Evolutionary conservation across 2,329 filamentous ascomycete species (phyloP).

Genomic region (Alternaria dauci): DNA sequence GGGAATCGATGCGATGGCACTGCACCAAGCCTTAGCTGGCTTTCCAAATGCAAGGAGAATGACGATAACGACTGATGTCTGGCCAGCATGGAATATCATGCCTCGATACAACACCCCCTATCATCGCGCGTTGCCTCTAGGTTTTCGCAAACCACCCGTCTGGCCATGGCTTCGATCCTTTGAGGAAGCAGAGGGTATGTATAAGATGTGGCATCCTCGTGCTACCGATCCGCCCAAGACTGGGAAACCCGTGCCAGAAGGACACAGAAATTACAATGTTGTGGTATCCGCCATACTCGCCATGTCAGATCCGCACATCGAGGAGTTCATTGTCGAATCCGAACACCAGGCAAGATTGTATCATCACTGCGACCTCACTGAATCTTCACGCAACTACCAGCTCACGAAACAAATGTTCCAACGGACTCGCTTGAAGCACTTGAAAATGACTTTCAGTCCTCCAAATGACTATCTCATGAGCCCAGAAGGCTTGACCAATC

Average conservation of each 20-base stretch:
- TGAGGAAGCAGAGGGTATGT: neutral
- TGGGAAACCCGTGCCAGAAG: neutral
- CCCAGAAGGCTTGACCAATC: slow-evolving; percentile 1
- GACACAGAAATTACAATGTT: slow-evolving; percentile 47
- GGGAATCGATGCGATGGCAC: slow-evolving; percentile 39
- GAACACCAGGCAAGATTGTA: slow-evolving; percentile 17
- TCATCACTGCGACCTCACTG: slow-evolving; percentile 12
- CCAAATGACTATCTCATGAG: neutral
- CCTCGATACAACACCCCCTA: slow-evolving; percentile 56
- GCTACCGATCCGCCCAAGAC: neutral
- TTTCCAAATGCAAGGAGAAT: slow-evolving; percentile 52
- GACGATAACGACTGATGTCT: slow-evolving; percentile 53
- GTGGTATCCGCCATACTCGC: slow-evolving; percentile 38
- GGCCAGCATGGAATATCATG: slow-evolving; percentile 45
- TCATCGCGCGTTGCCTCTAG: slow-evolving; percentile 52
- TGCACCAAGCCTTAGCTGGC: slow-evolving; percentile 45
- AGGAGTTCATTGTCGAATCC: slow-evolving; percentile 50
- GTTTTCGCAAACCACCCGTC: slow-evolving; percentile 53
- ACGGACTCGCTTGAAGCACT: slow-evolving; percentile 12
- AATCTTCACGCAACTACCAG: slow-evolving; percentile 8
- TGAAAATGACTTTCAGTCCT: slow-evolving; percentile 16
- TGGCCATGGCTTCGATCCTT: slow-evolving; percentile 24
- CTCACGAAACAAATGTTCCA: slow-evolving; percentile 20
- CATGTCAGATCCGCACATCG: slow-evolving; percentile 32
- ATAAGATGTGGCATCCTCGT: neutral